Base-by-base conservation (phyloP, 495 filamentous ascomycete genomes). In the Immersiella caudata region DNA sequence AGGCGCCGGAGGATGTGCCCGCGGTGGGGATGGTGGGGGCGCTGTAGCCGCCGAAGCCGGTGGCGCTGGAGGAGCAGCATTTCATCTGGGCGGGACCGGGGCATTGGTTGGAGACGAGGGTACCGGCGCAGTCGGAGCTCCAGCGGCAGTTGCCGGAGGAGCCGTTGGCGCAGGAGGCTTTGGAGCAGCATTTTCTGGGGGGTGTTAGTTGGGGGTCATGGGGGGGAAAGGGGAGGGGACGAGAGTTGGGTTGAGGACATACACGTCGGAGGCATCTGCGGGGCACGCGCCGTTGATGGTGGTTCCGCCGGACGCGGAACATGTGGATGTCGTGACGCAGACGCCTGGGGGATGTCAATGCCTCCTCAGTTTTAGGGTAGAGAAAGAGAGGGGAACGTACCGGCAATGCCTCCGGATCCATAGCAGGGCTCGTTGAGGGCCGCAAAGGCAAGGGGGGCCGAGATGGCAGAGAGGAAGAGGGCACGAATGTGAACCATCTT, bases 371-470 rank as follows among this genome's bases (percentile, higher is more conserved):
- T 46, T 51, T 18, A 50, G 25, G 49, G 49, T 6, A 49, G 21
- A 27, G n/a, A 21, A 25, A 20, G 25, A 25, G 57, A 4, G 20
- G 57, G 16, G 21, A 58, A 27, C 29, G 16, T 62, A 69, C 75
- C 70, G 25, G 69, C 75, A 2, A 66, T 62, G 9, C 66, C 70
- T 21, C 68, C 74, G 21, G 71, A 68, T 36, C 78, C 78, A 33
- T 73, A 69, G 69, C 80, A 81, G 33, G 74, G 77, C 59, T 74
- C 79, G 54, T 79, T 76, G 64, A 78, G 16, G n/a, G 75, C 74
- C 29, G 79, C 76, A 27, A 70, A 36, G 14, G 62, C 70, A 18
- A 68, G 59, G 29, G 70, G 56, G 54, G 76, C 66, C 35, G 60
- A 49, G 60, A 62, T 29, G 36, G 35, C 33, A 0, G 35, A 24